phyloP scores from a whole-genome alignment of 1,284 basidiomycete species.

The Wolfiporia cocos region DNA sequence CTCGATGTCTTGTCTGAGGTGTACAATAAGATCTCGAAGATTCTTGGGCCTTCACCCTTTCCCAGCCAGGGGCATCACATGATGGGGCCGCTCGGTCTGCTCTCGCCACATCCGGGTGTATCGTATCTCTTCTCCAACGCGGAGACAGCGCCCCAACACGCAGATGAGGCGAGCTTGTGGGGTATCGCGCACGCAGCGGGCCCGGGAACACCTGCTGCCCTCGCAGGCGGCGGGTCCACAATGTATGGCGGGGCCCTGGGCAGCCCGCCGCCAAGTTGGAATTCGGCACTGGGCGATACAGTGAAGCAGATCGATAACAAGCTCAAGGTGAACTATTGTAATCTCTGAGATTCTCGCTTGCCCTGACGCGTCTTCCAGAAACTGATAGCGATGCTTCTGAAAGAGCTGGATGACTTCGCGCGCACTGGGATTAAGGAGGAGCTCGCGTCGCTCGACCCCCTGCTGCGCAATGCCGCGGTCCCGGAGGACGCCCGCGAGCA shows the following conservation, averaged over 20 bases:
- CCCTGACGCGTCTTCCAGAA: slow-evolving; percentile 43
- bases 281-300: slow-evolving; percentile 57
- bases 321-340: slow-evolving; percentile 56
- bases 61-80: slow-evolving; percentile 59
- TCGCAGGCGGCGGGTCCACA: slow-evolving; percentile 10
- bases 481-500: slow-evolving; percentile 19
- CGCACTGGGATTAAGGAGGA: slow-evolving; percentile 77
- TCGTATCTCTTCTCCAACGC: slow-evolving; percentile 62
- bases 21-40: slow-evolving; percentile 77
- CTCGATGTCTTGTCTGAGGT: slow-evolving; percentile 83
- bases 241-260: slow-evolving; percentile 34
- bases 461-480: slow-evolving; percentile 50
- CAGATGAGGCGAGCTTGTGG: slow-evolving; percentile 55
- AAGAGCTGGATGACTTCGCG: slow-evolving; percentile 79
- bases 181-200: slow-evolving; percentile 54
- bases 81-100: slow-evolving; percentile 68
- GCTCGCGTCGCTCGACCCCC: slow-evolving; percentile 70
- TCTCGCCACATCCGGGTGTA: slow-evolving; percentile 75
- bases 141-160: slow-evolving; percentile 26
- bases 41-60: slow-evolving; percentile 73
- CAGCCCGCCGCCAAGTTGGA: slow-evolving; percentile 57
- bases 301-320: slow-evolving; percentile 76
- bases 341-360: slow-evolving; percentile 1
- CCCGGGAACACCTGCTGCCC: slow-evolving; percentile 8
- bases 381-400: slow-evolving; percentile 67